Evolutionary conservation across 1,284 basidiomycete species (phyloP).

Genomic region (Papiliotrema laurentii): DNA sequence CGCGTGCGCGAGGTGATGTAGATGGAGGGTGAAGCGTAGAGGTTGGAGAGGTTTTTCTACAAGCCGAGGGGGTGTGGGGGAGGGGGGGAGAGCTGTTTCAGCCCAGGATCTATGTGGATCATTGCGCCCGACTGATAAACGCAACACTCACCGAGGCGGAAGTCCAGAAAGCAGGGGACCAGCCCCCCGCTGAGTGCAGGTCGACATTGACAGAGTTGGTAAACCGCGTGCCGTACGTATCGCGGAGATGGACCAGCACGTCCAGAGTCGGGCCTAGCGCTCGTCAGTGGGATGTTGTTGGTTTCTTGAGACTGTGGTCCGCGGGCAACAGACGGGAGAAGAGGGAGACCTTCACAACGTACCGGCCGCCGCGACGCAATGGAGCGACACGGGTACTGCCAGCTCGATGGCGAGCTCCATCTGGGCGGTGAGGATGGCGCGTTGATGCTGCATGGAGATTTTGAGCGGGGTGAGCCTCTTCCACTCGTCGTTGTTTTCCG

Average conservation of each 20-base stretch:
- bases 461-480: slow-evolving; percentile 44
- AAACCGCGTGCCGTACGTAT: slow-evolving; percentile 26
- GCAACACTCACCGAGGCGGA: slow-evolving; percentile 30
- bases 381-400: slow-evolving; percentile 46
- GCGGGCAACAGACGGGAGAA: no score
- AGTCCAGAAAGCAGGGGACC: slow-evolving; percentile 33
- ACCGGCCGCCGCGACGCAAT: slow-evolving; percentile 48
- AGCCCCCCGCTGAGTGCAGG: slow-evolving; percentile 47
- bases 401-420: slow-evolving; percentile 47
- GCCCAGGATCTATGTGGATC: not conserved
- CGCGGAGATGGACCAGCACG: slow-evolving; percentile 30
- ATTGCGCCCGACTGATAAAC: no score
- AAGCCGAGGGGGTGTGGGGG: not conserved
- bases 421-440: slow-evolving; percentile 41
- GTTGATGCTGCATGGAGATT: slow-evolving; percentile 47
- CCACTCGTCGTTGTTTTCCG: slow-evolving; percentile 16
- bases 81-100: not conserved
- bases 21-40: slow-evolving; percentile 50
- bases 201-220: slow-evolving; percentile 43
- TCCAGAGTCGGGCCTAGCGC: slow-evolving; percentile 43
- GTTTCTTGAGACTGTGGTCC: no score
- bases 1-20: slow-evolving; percentile 45
- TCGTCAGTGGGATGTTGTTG: not conserved
- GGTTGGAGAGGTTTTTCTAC: slow-evolving; percentile 37
- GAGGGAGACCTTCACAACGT: slow-evolving; percentile 6